These are phyloP conservation scores for Discostella stelligera DNA, from an alignment of 352 stramenopile species.

Conservation along the genomic window DNA sequence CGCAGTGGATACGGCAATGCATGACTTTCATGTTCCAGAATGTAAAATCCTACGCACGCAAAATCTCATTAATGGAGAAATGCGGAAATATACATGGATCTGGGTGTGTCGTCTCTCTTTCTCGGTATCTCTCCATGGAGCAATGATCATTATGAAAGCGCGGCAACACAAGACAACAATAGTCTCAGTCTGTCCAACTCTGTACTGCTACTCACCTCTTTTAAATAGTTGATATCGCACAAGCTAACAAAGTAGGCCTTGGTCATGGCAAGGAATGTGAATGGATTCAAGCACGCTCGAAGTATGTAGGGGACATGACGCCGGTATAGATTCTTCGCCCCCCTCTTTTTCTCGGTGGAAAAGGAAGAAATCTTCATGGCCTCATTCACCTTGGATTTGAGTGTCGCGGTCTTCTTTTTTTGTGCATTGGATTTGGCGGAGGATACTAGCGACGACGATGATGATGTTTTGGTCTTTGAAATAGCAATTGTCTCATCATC, in stretches of 20 bases:
- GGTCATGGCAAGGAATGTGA: slow-evolving; percentile 69
- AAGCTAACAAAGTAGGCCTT: slow-evolving; percentile 68
- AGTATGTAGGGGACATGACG: slow-evolving; percentile 75
- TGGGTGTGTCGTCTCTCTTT: slow-evolving; percentile 2
- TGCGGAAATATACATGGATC: slow-evolving; percentile 52
- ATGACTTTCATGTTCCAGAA: slow-evolving; percentile 30
- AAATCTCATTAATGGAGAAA: slow-evolving; percentile 1
- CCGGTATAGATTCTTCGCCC: slow-evolving; percentile 28
- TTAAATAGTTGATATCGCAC: slow-evolving; percentile 71
- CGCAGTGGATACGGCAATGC: not conserved
- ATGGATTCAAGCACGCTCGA: slow-evolving; percentile 69
- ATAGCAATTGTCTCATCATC: slow-evolving; percentile 7
- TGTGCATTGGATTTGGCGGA: slow-evolving; percentile 24
- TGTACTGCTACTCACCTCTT: slow-evolving; percentile 43
- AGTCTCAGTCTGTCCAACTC: not conserved
- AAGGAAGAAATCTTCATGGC: slow-evolving; percentile 22
- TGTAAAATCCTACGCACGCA: slow-evolving; percentile 33
- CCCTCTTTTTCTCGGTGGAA: not conserved
- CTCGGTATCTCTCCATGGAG: no score
- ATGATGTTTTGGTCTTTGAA: slow-evolving; percentile 22
- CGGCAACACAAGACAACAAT: no score
- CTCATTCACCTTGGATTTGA: slow-evolving; percentile 29
- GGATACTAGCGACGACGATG: slow-evolving; percentile 11
- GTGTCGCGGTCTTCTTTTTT: slow-evolving; percentile 14
- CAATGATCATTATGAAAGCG: no score